A percentile compares a stretch with the other conserved stretches of the same genome.
Evolutionary conservation across 805 yeast species (phyloP).

Genomic region (Starmerella bacillaris): DNA sequence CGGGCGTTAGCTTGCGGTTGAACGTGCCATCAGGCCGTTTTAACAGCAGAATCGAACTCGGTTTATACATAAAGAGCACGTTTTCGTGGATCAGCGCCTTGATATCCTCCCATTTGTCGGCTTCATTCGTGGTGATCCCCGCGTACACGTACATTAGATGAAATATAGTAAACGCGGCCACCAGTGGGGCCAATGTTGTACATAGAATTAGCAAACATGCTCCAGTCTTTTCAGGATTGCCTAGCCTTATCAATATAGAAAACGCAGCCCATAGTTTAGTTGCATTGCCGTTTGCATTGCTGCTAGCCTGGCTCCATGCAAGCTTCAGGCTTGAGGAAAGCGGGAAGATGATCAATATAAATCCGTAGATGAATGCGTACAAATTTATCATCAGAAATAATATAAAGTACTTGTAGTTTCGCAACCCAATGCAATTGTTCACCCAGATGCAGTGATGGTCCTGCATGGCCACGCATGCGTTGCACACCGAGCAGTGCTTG

Average conservation of each 20-base stretch:
- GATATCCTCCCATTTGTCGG: slow-evolving; percentile 51
- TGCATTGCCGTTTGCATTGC: too few relatives aligned
- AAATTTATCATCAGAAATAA: slow-evolving; percentile 35
- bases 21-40: slow-evolving; percentile 13
- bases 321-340: neutral
- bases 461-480: slow-evolving; percentile 29
- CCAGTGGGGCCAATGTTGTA: slow-evolving; percentile 28
- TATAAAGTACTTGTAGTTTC: slow-evolving; percentile 45
- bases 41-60: slow-evolving; percentile 18
- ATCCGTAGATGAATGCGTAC: slow-evolving; percentile 30
- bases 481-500: slow-evolving; percentile 40
- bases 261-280: slow-evolving; percentile 2
- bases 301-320: slow-evolving; percentile 3
- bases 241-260: slow-evolving; percentile 6
- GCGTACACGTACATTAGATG: slow-evolving; percentile 36
- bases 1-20: slow-evolving; percentile 19
- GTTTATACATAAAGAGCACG: slow-evolving; percentile 21
- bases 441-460: slow-evolving; percentile 53
- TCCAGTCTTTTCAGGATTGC: slow-evolving; percentile 14
- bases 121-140: slow-evolving; percentile 64
- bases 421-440: slow-evolving; percentile 42
- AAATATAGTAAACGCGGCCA: slow-evolving; percentile 27
- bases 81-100: slow-evolving; percentile 33
- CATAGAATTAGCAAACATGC: slow-evolving; percentile 29
- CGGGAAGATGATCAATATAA: slow-evolving; percentile 19